phyloP scores from a whole-genome alignment of 495 filamentous ascomycete species.

The Talaromyces adpressus region DNA sequence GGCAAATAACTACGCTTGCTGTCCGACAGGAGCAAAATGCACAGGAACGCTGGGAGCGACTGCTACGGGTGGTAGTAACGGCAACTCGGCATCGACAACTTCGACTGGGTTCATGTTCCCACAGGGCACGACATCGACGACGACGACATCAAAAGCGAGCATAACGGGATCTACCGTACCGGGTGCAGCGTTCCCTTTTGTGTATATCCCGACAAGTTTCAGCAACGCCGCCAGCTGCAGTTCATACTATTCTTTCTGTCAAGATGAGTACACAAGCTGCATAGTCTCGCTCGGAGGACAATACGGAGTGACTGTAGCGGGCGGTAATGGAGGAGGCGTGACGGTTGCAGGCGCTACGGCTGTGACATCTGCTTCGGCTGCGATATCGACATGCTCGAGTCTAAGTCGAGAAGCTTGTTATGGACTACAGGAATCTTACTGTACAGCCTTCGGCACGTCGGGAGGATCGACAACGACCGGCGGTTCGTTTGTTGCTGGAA shows the following conservation, averaged over 20 bases:
- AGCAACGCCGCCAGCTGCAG: constrained; percentile 56
- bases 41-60: constrained; percentile 47
- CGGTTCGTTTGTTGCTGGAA: constrained; percentile 15
- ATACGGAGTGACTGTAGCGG: constrained; percentile 38
- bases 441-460: constrained; percentile 31
- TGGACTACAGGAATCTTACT: constrained; percentile 48
- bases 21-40: constrained; percentile 53
- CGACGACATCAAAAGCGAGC: constrained; percentile 13
- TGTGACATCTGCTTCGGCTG: constrained; percentile 36
- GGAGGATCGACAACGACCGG: constrained; percentile 16
- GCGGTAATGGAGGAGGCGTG: constrained; percentile 45
- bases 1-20: constrained; percentile 59
- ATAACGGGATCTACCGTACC: constrained; percentile 39
- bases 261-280: constrained; percentile 57
- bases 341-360: constrained; percentile 54
- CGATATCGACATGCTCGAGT: constrained; percentile 59
- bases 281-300: constrained; percentile 48
- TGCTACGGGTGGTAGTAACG: constrained; percentile 17
- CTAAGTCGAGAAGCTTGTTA: constrained; percentile 55
- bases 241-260: constrained; percentile 58
- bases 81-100: constrained; percentile 9
- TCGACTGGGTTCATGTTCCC: constrained; percentile 32
- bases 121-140: constrained; percentile 25
- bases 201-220: constrained; percentile 61
- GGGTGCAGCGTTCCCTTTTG: constrained; percentile 51